phyloP scores from a whole-genome alignment of 2,329 filamentous ascomycete genomes.

The Monilinia fructigena region DNA sequence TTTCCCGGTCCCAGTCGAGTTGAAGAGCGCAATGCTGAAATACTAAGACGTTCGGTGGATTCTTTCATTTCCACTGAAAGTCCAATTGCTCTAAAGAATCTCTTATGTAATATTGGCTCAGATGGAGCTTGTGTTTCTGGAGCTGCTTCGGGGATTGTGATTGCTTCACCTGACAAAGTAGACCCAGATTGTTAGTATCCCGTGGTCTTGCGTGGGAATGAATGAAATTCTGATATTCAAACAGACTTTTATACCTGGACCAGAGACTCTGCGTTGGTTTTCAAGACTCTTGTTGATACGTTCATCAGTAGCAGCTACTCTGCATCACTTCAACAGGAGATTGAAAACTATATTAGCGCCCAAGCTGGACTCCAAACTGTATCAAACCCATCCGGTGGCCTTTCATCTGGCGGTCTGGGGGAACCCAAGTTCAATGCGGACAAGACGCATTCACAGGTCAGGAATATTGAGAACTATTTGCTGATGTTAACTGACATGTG shows the following conservation, averaged over 20 bases:
- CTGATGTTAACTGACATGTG: not conserved
- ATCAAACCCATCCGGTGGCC: constrained; percentile 53
- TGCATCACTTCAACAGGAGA: constrained; percentile 47
- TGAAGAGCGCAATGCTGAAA: constrained; percentile 40
- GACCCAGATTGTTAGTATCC: constrained; percentile 53
- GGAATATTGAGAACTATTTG: not conserved
- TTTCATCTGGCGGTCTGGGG: constrained; percentile 55
- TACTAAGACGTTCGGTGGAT: constrained; percentile 51
- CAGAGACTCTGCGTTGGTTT: constrained; percentile 67
- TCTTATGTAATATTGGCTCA: constrained; percentile 60
- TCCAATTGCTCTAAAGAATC: constrained; percentile 50
- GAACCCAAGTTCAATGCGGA: constrained; percentile 74
- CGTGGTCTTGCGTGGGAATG: not conserved
- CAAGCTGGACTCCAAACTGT: constrained; percentile 59
- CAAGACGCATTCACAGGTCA: constrained; percentile 57
- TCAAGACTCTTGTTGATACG: constrained; percentile 67
- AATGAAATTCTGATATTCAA: constrained; percentile 17
- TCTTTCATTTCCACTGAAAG: constrained; percentile 54
- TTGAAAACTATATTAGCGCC: constrained; percentile 66
- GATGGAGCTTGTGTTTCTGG: constrained; percentile 51
- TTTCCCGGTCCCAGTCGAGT: constrained; percentile 43
- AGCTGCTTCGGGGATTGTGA: constrained; percentile 51
- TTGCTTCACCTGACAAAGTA: constrained; percentile 55
- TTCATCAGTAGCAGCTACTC: constrained; percentile 56
- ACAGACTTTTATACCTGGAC: constrained; percentile 81